phyloP scores from a whole-genome alignment of 257 asterid species.

The Ligustrum vulgare region DNA sequence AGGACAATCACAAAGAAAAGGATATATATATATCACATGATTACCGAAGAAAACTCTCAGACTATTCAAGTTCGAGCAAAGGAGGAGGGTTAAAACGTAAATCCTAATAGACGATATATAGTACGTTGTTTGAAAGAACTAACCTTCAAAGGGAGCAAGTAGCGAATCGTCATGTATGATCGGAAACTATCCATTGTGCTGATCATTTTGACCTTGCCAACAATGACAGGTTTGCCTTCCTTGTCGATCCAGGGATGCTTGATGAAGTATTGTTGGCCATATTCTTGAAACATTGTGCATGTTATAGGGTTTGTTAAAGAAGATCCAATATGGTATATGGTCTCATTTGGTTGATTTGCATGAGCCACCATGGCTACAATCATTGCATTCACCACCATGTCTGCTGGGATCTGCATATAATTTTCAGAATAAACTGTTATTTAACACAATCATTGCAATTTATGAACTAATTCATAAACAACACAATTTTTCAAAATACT shows the following conservation, averaged over 20 bases:
- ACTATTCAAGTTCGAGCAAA: too few relatives aligned
- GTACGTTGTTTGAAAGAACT: background rate
- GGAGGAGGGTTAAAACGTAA: too few relatives aligned
- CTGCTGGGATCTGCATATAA: constrained; percentile 76
- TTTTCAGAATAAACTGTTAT: background rate
- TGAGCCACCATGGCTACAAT: constrained; percentile 66
- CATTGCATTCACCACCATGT: constrained; percentile 95
- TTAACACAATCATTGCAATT: background rate
- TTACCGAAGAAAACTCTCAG: background rate
- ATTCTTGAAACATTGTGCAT: constrained; percentile 41
- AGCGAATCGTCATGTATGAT: constrained; percentile 59
- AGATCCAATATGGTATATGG: constrained; percentile 74
- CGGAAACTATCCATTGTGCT: constrained; percentile 63
- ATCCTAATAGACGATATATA: background rate
- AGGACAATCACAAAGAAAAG: background rate
- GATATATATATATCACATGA: background rate
- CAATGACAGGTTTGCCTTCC: constrained; percentile 65
- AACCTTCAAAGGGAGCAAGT: constrained; percentile 84
- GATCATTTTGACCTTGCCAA: constrained; percentile 58
- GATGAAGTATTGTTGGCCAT: constrained; percentile 47
- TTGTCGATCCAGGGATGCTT: constrained; percentile 76
- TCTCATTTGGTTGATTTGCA: constrained; percentile 41
- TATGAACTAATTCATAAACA: too few relatives aligned
- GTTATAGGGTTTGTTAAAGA: constrained; percentile 72
- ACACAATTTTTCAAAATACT: too few relatives aligned